Evolutionary conservation across 208 protist species (phyloP), one percentile per base, ranked within the genome.

Genomic region (Leishmania lainsoni): DNA sequence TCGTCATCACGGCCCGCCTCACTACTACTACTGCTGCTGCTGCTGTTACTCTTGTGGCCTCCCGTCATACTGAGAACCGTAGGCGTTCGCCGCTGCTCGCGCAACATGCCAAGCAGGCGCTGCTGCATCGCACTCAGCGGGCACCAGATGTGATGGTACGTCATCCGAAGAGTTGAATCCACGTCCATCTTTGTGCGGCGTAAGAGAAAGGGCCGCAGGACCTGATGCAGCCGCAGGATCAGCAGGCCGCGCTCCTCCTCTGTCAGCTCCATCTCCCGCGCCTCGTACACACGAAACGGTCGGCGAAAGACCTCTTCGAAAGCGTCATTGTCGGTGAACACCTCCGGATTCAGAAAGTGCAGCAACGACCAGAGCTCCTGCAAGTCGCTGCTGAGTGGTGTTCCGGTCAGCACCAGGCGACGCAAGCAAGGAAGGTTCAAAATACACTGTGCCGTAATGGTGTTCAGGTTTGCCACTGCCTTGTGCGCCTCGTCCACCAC

Each of bases 331-430:
- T 92, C 91, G 35, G 72, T 72, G 87, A 99, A 99, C 12, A 99
- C 84, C 56, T 96, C 85, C 10, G 99, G 99, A 42, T 99, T 95
- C 9, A 99, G 86, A 85, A 99, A 99, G 87, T 99, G 98, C 48
- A 99, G 92, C 59, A 99, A 88, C 35, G 99, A 93, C 98, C 99
- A 99, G 51, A 99, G 88, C 90, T 99, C 99, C 71, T 98, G 93
- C 69, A 99, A 77, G 88, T 99, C 99, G 89, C 99, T 99, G 91
- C 99, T 98, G 51, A 99, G 83, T 10, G 99, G 99, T 42, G 99
- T 99, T 32, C 99, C 98, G 26, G 97, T 99, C 32, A 99, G 86
- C 29, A 99, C 91, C 35, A 99, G 80, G 26, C 98, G 90, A 59
- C 90, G 85, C 35, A n/a, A 49, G 52, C 75, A 87, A 26, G 76